Base-by-base conservation (phyloP, 495 filamentous ascomycete species). In the Penicillium pulvis region DNA sequence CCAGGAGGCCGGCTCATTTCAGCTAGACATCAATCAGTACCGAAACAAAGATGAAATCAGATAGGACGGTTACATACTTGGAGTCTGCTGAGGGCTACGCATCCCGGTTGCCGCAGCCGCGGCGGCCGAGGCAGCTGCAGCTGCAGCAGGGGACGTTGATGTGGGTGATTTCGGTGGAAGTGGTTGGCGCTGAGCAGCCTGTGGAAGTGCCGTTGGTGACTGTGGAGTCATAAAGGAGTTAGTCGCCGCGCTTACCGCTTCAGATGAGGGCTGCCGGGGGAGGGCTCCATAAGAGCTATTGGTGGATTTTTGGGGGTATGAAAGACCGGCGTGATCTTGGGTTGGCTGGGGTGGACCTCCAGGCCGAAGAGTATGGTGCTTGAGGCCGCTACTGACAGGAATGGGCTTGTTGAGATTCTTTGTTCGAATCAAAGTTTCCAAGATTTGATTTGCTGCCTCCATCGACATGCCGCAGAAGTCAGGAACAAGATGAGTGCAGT, bases 391-490 rank as follows among this genome's bases (percentile, higher is more conserved):
- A 71, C 72, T 75, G 57, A 78, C 70, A 67, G 77, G 76, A 2
- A 71, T 61, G 44, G 78, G 72, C 62, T 79, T 79, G 59, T 73
- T 77, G 62, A 75, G 75, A 68, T 72, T 70, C 71, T 78, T 81
- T 16, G 73, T 66, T 17, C 71, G 72, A 63, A 74, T 76, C 54
- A 78, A 53, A 7, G 76, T 75, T 51, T 79, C 70, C 19, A 98
- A 78, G 57, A 98, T 97, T 69, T 96, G 86, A 70, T 97, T 99
- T 31, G 94, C 94, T 56, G 89, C 88, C 58, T 93, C 89, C 94
- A 98, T 98, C 50, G 92, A 91, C 93, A 99, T 99, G 70, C 94
- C 94, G 71, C 94, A 99, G 77, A 99, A 99, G 72, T 99, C 94
- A 45, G 94, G 94, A 41, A 99, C 94, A 57, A 99, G 85, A 76